Evolutionary conservation across 768 basidiomycete genomes (phyloP).

Genomic region (Coprinellus aureogranulatus): DNA sequence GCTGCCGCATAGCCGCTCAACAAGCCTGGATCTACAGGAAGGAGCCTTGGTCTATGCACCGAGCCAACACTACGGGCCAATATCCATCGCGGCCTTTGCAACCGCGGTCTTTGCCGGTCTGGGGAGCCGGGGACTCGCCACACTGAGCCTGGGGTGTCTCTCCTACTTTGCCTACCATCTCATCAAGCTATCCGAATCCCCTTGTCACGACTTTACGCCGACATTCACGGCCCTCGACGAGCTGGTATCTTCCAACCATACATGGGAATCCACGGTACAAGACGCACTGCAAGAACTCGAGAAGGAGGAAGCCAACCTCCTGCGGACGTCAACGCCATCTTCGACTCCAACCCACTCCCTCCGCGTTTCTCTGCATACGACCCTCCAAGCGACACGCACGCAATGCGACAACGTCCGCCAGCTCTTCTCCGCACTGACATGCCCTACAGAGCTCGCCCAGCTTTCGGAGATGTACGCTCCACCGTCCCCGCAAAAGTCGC

Average conservation of each 20-base stretch:
- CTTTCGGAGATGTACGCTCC: conserved; percentile 89
- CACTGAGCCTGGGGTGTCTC: conserved; percentile 37
- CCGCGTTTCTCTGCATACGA: conserved; percentile 69
- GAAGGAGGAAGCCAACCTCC: conserved; percentile 51
- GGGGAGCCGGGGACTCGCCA: conserved; percentile 40
- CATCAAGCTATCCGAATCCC: conserved; percentile 30
- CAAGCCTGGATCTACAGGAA: conserved; percentile 25
- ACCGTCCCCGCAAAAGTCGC: conserved; percentile 50
- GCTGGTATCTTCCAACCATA: conserved; percentile 61
- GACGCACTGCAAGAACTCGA: conserved; percentile 67
- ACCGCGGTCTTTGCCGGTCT: conserved; percentile 39
- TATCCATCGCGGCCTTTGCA: conserved; percentile 38
- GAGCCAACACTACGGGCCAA: conserved; percentile 38
- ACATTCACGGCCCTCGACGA: conserved; percentile 65
- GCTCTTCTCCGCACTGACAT: conserved; percentile 73
- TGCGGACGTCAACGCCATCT: background rate
- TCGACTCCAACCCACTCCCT: conserved; percentile 41
- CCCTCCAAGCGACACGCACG: conserved; percentile 70
- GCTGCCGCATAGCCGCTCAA: conserved; percentile 43
- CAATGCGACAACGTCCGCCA: conserved; percentile 83
- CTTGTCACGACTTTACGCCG: conserved; percentile 52
- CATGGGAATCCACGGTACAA: conserved; percentile 74
- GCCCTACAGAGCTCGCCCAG: conserved; percentile 68
- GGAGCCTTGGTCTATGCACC: conserved; percentile 21
- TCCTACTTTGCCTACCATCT: conserved; percentile 38